Evolutionary conservation across 805 yeast species (phyloP), one percentile per base, ranked within the genome.

Genomic region (Suhomyces vadensis): DNA sequence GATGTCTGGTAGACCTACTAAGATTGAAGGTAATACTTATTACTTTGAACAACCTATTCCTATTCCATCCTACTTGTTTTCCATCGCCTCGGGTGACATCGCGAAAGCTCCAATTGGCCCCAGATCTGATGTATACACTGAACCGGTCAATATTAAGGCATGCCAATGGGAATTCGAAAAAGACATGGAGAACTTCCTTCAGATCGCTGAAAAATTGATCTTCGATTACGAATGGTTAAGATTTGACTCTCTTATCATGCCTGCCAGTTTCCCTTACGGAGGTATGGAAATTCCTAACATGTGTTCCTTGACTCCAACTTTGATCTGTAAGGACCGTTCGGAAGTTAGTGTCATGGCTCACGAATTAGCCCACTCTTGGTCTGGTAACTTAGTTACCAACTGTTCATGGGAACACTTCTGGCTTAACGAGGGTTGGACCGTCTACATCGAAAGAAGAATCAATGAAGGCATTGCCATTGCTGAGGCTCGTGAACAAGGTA

Each of bases 281-380:
- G 71, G 69, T n/a, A 65, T 65, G 71, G 71, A 65, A 38, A 65
- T 61, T 44, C 71, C 71, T 23, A 64, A 64, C 43, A 49, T 63
- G 44, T 63, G 69, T 7, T 64, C 58, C 43, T 63, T 63, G 47
- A 64, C 71, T 5, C 69, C 69, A 0, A 64, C 69, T 3, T 53
- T 65, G 42, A 57, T 65, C 31, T 54, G 66, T 48, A 57, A 57
- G 31, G 71, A 65, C 50, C 50, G 69, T 38, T 60, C 69, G 9
- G 67, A 64, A 48, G 64, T 63, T 19, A 56, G 53, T 31, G 71
- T 65, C 5, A 54, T 65, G 57, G 69, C 69, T 9, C 71, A 65
- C 52, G 71, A 65, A 45, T 60, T 65, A 51, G 69, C 71, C 17
- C 71, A 65, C 47, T 60, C 66, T 5, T 65, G 71, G 71, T 54